These are phyloP conservation scores for Microdochium trichocladiopsis DNA, from an alignment of 2,329 filamentous ascomycete genomes.

Conservation along the genomic window DNA sequence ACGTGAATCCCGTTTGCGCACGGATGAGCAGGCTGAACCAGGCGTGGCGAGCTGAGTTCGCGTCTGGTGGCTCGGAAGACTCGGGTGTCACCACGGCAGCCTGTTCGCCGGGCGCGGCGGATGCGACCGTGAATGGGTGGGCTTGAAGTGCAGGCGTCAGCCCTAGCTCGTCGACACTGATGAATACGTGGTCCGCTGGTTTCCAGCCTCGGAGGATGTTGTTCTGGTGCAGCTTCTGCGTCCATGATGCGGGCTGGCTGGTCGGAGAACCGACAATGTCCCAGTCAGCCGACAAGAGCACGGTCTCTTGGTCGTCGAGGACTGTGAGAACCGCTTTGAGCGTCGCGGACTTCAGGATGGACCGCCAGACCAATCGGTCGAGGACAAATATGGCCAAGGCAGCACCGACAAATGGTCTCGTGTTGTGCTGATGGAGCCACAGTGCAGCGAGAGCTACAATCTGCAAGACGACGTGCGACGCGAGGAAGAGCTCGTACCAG, in stretches of 20 bases:
- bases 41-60: slow-evolving; percentile 25
- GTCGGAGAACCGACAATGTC: slow-evolving; percentile 14
- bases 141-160: slow-evolving; percentile 47
- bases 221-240: slow-evolving; percentile 5
- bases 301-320: slow-evolving; percentile 49
- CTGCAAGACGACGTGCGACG: slow-evolving; percentile 50
- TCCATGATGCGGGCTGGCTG: slow-evolving; percentile 4
- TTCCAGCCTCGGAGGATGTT: slow-evolving; percentile 46
- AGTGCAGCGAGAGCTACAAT: slow-evolving; percentile 45
- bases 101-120: slow-evolving; percentile 52
- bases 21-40: slow-evolving; percentile 53
- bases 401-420: slow-evolving; percentile 42
- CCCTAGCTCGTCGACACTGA: slow-evolving; percentile 49
- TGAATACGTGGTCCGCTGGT: slow-evolving; percentile 57
- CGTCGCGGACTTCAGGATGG: slow-evolving; percentile 41
- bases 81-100: too few relatives aligned
- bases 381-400: slow-evolving; percentile 48
- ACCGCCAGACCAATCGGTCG: slow-evolving; percentile 50
- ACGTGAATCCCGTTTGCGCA: slow-evolving; percentile 52
- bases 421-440: slow-evolving; percentile 50
- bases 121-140: slow-evolving; percentile 62
- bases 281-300: slow-evolving; percentile 35
- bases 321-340: slow-evolving; percentile 42
- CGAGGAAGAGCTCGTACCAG: slow-evolving; percentile 59
- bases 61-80: too few relatives aligned